Conservation (phyloP, 306 rosid genomes). For the Rubus parviflorus region DNA sequence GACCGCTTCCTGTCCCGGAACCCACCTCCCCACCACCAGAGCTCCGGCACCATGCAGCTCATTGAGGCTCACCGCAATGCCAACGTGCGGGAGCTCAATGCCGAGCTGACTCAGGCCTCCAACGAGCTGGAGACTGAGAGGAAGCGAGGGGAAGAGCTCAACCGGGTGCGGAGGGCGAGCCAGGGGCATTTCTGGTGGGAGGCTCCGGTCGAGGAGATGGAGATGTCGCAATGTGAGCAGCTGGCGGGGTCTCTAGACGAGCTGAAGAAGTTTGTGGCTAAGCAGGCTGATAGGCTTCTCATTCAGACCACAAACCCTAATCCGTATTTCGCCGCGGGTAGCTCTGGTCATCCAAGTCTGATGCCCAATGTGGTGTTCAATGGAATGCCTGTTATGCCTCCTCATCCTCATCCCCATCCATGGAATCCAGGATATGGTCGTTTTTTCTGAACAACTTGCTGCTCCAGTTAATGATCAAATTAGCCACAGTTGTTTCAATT, state of each 20-base stretch:
- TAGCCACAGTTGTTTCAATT: neutral
- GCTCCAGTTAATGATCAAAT: too few relatives aligned
- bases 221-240: conserved; percentile 24
- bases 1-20: conserved; percentile 31
- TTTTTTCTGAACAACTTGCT: conserved; percentile 23
- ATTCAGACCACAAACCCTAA: conserved; percentile 27
- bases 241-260: conserved; percentile 28
- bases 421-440: conserved; percentile 32
- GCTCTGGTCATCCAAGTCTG: neutral
- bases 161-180: conserved; percentile 6
- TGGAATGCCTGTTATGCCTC: conserved; percentile 15
- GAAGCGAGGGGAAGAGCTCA: conserved; percentile 29
- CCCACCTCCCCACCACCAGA: conserved; percentile 5
- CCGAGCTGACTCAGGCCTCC: conserved; percentile 19
- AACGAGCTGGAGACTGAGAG: conserved; percentile 31
- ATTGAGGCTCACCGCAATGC: conserved; percentile 32
- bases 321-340: conserved; percentile 11
- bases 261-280: conserved; percentile 35
- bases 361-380: neutral
- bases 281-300: conserved; percentile 36
- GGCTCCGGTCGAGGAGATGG: conserved; percentile 24
- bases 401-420: neutral
- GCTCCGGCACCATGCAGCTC: conserved; percentile 33
- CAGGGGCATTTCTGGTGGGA: conserved; percentile 33
- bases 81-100: conserved; percentile 30